Evolutionary conservation across 2,329 filamentous ascomycete species (phyloP), one percentile per base, ranked within the genome.

Genomic region (Fusarium odoratissimum): DNA sequence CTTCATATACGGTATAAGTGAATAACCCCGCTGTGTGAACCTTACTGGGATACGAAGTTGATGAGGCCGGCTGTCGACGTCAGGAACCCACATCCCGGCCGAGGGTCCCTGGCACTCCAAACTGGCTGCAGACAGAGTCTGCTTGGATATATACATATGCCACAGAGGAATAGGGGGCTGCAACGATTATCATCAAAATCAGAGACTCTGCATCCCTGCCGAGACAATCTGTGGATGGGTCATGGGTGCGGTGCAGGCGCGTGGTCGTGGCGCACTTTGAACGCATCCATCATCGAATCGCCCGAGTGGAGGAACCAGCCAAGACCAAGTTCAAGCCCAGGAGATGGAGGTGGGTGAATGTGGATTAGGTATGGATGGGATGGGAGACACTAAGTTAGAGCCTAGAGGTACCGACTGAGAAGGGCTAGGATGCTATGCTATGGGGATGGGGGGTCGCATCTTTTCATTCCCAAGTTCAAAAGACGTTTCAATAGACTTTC

Each of bases 261-360:
- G 68, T 72, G 69, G 69, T 61, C 56, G 68, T 73, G 69, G 69
- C 69, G 69, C 52, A 67, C 52, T 72, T 72, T 54, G 59, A 69
- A 64, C 45, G 41, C 65, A 58, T 55, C 58, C 66, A 64, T 46
- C 35, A 57, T 72, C 21, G 64, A 73, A 72, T 72, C 55, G 69
- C 40, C 64, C 64, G 35, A 69, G 66, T 64, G 66, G 64, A 69
- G 28, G 58, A 68, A 48, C 19, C 21, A 42, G 19, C 49, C 35
- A 42, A 41, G 49, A 17, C 49, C 35, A 52, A 54, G 49, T 16
- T 35, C 25, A 41, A 41, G 52, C 49, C 35, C 48, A 42, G 56
- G 45, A 52, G 33, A 54, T 64, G 60, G 37, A 60, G 13, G 28
- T 58, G 33, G 48, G n/a, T 56, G 48, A 17, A 42, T 42, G 37